Evolutionary conservation across 2,329 filamentous ascomycete species (phyloP).

Genomic region (Arthrobotrys sphaeroides): DNA sequence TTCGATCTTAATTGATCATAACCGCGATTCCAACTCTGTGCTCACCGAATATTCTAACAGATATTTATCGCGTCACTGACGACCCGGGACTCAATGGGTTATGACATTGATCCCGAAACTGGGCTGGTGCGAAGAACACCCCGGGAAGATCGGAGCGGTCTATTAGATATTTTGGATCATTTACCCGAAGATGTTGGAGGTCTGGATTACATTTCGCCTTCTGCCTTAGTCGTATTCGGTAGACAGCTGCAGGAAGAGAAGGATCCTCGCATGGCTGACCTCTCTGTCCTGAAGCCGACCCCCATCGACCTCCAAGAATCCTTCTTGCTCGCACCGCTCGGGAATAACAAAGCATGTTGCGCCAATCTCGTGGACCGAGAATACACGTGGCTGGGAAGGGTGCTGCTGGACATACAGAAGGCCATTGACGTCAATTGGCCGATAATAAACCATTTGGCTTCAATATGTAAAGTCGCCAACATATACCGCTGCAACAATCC

Average conservation of each 20-base stretch:
- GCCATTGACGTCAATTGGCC: conserved; percentile 14
- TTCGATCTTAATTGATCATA: too few species aligned
- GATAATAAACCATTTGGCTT: conserved; percentile 19
- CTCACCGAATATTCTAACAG: too few species aligned
- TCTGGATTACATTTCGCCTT: too few species aligned
- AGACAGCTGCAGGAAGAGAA: too few species aligned
- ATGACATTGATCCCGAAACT: not conserved
- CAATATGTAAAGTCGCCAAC: conserved; percentile 6
- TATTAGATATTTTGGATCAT: too few species aligned
- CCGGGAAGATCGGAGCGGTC: too few species aligned
- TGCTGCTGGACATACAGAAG: not conserved
- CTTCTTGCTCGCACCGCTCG: not conserved
- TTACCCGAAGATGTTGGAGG: too few species aligned
- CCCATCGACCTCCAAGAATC: not conserved
- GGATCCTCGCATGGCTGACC: not conserved
- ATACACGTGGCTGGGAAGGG: not conserved
- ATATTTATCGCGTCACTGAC: too few species aligned
- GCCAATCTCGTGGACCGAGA: not conserved
- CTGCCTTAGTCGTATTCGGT: too few species aligned
- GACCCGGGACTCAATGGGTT: not conserved
- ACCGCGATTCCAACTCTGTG: too few species aligned
- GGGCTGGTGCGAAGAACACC: not conserved
- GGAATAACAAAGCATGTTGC: not conserved
- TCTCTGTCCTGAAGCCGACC: not conserved
- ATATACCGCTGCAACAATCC: conserved; percentile 17